Percentiles rank a stretch among this genome's conserved stretches.
These are phyloP conservation scores for Gloeostereum incarnatum DNA, from an alignment of 768 basidiomycete genomes.

Conservation along the genomic window DNA sequence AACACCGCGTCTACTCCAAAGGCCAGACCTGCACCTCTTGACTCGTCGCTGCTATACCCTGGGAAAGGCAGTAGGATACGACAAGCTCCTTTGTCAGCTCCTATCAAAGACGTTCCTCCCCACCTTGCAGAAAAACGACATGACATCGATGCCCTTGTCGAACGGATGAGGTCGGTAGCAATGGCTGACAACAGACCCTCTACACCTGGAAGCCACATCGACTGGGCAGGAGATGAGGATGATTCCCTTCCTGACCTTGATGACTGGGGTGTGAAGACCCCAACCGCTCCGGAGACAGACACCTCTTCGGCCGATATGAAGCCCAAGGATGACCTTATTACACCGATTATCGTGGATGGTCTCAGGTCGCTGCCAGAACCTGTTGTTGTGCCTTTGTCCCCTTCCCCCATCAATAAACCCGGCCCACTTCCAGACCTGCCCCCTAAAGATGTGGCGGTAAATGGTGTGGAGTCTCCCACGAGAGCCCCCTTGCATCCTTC, in stretches of 20 bases:
- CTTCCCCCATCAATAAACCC: slow-evolving; percentile 1
- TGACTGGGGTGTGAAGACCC: slow-evolving; percentile 70
- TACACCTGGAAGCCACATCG: slow-evolving; percentile 73
- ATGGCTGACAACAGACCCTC: slow-evolving; percentile 60
- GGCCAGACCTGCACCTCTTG: too few relatives aligned
- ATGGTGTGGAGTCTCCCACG: slow-evolving; percentile 5
- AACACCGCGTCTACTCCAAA: not conserved
- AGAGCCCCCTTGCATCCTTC: slow-evolving; percentile 29
- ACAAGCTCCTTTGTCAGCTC: slow-evolving; percentile 27
- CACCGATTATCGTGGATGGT: slow-evolving; percentile 59
- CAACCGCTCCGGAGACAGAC: slow-evolving; percentile 8
- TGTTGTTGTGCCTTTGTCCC: slow-evolving; percentile 8
- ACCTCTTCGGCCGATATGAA: not conserved
- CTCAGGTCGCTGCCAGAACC: slow-evolving; percentile 51
- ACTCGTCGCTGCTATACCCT: not conserved
- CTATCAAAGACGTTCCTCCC: slow-evolving; percentile 50
- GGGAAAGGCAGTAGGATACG: slow-evolving; percentile 3
- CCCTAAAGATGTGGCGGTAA: slow-evolving; percentile 1
- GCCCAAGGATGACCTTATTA: slow-evolving; percentile 37
- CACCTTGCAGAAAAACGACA: slow-evolving; percentile 50
- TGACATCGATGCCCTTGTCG: slow-evolving; percentile 70
- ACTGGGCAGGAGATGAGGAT: slow-evolving; percentile 87
- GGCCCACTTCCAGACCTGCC: not conserved
- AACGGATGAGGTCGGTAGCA: slow-evolving; percentile 64
- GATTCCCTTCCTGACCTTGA: slow-evolving; percentile 75